Percentiles rank a stretch among this genome's conserved stretches.
Conservation (phyloP, 2,329 filamentous ascomycete genomes). For the Pseudomassariella vexata region DNA sequence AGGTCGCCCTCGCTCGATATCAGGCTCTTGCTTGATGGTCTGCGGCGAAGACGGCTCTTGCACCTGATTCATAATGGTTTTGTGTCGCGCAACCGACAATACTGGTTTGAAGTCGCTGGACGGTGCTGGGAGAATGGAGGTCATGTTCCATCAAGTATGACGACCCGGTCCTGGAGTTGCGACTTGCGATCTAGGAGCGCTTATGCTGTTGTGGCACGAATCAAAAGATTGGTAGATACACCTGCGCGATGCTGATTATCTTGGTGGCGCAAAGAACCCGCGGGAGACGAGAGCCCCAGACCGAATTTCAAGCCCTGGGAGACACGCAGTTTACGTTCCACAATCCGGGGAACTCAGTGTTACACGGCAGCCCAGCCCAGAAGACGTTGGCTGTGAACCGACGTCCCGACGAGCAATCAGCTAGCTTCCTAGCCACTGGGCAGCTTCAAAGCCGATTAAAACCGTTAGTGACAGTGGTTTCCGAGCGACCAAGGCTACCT, state of each 20-base stretch:
- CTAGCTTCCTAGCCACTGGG: too few relatives aligned
- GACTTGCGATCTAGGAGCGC: too few relatives aligned
- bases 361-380: slow-evolving; percentile 1
- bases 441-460: too few relatives aligned
- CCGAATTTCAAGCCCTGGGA: not conserved
- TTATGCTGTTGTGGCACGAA: too few relatives aligned
- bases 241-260: too few relatives aligned
- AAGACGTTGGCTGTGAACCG: not conserved
- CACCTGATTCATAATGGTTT: slow-evolving; percentile 34
- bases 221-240: too few relatives aligned
- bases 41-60: slow-evolving; percentile 36
- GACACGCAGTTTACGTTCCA: not conserved
- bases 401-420: too few relatives aligned
- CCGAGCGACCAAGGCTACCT: too few relatives aligned
- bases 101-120: slow-evolving; percentile 31
- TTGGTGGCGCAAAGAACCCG: too few relatives aligned
- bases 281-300: too few relatives aligned
- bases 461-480: too few relatives aligned
- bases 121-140: slow-evolving; percentile 34
- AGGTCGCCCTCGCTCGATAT: slow-evolving; percentile 32
- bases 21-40: slow-evolving; percentile 33
- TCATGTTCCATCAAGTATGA: slow-evolving; percentile 30
- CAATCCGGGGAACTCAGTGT: not conserved
- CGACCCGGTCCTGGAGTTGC: too few relatives aligned
- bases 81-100: slow-evolving; percentile 32